A percentile compares a stretch with the other conserved stretches of the same genome.
phyloP scores from a whole-genome alignment of 352 stramenopile genomes.

The Phytophthora pinifolia region DNA sequence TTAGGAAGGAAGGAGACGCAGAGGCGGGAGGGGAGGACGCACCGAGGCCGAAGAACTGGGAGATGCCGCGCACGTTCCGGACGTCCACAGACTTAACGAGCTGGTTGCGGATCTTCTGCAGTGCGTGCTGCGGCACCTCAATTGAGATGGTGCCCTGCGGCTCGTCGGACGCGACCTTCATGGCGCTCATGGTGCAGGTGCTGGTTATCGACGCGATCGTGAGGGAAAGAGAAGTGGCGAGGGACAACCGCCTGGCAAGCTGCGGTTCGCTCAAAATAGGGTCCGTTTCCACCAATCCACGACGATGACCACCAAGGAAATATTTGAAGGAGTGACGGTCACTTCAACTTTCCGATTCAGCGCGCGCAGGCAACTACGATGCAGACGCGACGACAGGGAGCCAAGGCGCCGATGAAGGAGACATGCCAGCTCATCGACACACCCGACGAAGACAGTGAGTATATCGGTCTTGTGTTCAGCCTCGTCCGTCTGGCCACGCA shows the following conservation, averaged over 20 bases:
- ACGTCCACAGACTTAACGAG: slow-evolving; percentile 66
- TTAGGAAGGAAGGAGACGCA: background rate
- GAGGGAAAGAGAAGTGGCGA: slow-evolving; percentile 23
- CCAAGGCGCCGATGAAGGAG: slow-evolving; percentile 22
- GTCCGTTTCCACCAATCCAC: slow-evolving; percentile 18
- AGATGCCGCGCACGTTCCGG: slow-evolving; percentile 77
- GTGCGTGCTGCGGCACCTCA: slow-evolving; percentile 57
- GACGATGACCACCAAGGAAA: slow-evolving; percentile 4
- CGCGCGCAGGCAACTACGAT: slow-evolving; percentile 12
- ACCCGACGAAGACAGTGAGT: slow-evolving; percentile 26
- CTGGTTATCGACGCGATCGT: slow-evolving; percentile 19
- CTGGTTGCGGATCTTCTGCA: slow-evolving; percentile 71
- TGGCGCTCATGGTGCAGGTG: slow-evolving; percentile 27
- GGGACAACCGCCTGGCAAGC: slow-evolving; percentile 21
- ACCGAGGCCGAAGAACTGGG: slow-evolving; percentile 83
- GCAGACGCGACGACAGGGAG: slow-evolving; percentile 17
- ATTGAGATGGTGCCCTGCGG: slow-evolving; percentile 64
- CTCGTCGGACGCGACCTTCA: slow-evolving; percentile 61
- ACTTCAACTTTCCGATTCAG: slow-evolving; percentile 36
- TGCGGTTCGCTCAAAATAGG: slow-evolving; percentile 45
- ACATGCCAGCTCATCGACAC: slow-evolving; percentile 37
- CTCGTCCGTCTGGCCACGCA: background rate
- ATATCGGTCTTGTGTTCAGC: background rate
- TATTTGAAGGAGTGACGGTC: slow-evolving; percentile 30
- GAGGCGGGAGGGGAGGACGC: slow-evolving; percentile 6